phyloP scores from a whole-genome alignment of 2,329 filamentous ascomycete species.

The Talaromyces funiculosus region DNA sequence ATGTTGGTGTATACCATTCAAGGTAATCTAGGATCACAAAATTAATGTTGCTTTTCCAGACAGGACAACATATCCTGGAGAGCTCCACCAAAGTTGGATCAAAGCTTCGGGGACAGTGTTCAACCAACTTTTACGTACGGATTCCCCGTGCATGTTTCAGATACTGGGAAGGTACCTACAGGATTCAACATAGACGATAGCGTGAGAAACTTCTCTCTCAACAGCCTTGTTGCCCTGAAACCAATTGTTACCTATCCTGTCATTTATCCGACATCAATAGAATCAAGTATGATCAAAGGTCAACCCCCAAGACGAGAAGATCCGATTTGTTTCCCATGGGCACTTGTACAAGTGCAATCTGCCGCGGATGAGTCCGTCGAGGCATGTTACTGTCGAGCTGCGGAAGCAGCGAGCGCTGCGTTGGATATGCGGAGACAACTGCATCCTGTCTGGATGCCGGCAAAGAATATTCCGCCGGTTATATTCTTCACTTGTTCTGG shows the following conservation, averaged over 20 bases:
- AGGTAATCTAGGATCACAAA: neutral
- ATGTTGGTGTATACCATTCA: neutral
- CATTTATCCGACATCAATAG: neutral
- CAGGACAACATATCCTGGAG: neutral
- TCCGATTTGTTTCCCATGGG: conserved; percentile 8
- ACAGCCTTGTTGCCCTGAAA: neutral
- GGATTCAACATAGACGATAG: neutral
- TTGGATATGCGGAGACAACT: neutral
- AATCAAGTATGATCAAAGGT: neutral
- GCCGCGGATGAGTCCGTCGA: neutral
- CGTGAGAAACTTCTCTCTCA: neutral
- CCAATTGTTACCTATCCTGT: neutral
- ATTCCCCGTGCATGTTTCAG: neutral
- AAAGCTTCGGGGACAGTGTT: neutral
- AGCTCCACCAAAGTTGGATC: neutral
- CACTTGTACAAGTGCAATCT: conserved; percentile 4
- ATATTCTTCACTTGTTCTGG: conserved; percentile 4
- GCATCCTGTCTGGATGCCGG: neutral
- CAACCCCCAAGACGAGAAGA: neutral
- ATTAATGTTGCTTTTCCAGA: neutral
- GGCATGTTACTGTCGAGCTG: conserved; percentile 5
- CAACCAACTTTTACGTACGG: conserved; percentile 3
- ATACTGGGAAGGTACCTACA: neutral
- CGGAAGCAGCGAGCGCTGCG: neutral
- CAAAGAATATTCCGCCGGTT: neutral